Base-by-base conservation (phyloP, 1,284 basidiomycete species). In the Laetiporus sulphureus region DNA sequence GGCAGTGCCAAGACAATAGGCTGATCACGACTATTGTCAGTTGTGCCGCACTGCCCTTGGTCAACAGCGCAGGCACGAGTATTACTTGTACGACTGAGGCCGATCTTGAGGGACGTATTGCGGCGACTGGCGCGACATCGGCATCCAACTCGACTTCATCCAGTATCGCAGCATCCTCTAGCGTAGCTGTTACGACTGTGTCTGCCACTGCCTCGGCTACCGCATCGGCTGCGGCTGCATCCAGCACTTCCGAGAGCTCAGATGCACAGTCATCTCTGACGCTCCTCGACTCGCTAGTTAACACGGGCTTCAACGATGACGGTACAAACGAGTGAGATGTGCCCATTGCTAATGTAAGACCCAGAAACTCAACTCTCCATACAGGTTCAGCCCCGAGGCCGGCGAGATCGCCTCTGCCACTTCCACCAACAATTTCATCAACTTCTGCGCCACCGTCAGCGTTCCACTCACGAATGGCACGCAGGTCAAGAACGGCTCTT, bases 351-450 rank as follows among this genome's bases (percentile, higher is more conserved):
- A n/a, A n/a, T n/a, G n/a, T n/a, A n/a, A n/a, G n/a, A n/a, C n/a
- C n/a, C n/a, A n/a, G n/a, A n/a, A n/a, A n/a, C n/a, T n/a, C n/a
- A n/a, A n/a, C n/a, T n/a, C n/a, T n/a, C n/a, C n/a, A n/a, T n/a
- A 21, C 23, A 40, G 29, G 18, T 35, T 22, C 45, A 54, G 55
- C 27, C 66, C 71, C 2, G 52, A 57, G 13, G 62, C 63, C 20
- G 71, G 70, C 32, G 70, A 75, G 55, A 67, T 56, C 13, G 38
- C 58, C 1, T 60, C 72, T 10, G 51, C 68, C 22, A 77, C 74
- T 12, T 73, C 71, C 31, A 56, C 55, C 27, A 77, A 78, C 64
- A 77, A 77, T 65, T 77, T 73, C 56, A 73, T 74, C 66, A 73
- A 73, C 61, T 74, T 72, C 53, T 65, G 67, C 57, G 34, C 53